Percentiles rank a stretch among this genome's conserved stretches.
Evolutionary conservation across 2,329 filamentous ascomycete genomes (phyloP).

Genomic region (Colletotrichum sp.): DNA sequence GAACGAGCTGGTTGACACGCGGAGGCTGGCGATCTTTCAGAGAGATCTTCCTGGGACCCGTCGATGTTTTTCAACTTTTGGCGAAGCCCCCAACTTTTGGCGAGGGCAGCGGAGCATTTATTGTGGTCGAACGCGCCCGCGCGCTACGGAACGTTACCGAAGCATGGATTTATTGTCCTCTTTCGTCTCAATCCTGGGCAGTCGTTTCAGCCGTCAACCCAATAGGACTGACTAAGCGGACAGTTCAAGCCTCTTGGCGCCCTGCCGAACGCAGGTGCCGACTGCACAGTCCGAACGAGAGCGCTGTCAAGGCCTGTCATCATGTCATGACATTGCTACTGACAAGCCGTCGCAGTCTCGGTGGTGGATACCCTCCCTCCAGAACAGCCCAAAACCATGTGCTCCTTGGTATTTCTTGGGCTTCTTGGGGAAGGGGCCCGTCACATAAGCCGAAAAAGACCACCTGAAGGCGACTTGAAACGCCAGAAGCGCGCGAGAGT

Average conservation of each 20-base stretch:
- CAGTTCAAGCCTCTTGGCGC: not conserved
- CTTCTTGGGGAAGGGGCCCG: not conserved
- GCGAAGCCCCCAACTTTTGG: not conserved
- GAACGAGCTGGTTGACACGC: not conserved
- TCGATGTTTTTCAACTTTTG: not conserved
- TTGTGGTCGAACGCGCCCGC: not conserved
- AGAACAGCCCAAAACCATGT: not conserved
- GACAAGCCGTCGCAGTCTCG: conserved; percentile 4
- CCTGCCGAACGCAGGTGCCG: conserved; percentile 10
- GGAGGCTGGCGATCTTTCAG: not conserved
- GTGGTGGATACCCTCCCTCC: not conserved
- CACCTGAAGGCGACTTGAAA: conserved; percentile 15
- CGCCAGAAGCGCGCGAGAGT: not conserved
- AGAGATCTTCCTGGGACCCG: not conserved
- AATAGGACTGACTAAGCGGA: conserved; percentile 2
- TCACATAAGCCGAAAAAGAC: not conserved
- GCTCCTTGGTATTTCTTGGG: not conserved
- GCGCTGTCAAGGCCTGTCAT: not conserved
- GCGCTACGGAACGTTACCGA: conserved; percentile 6
- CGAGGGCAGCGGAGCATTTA: not conserved
- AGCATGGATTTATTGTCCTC: not conserved
- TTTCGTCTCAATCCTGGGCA: not conserved
- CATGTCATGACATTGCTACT: not conserved
- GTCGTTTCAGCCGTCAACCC: not conserved
- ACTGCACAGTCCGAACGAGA: not conserved